Conservation (phyloP, 495 filamentous ascomycete genomes). For the Trichoderma parareesei region DNA sequence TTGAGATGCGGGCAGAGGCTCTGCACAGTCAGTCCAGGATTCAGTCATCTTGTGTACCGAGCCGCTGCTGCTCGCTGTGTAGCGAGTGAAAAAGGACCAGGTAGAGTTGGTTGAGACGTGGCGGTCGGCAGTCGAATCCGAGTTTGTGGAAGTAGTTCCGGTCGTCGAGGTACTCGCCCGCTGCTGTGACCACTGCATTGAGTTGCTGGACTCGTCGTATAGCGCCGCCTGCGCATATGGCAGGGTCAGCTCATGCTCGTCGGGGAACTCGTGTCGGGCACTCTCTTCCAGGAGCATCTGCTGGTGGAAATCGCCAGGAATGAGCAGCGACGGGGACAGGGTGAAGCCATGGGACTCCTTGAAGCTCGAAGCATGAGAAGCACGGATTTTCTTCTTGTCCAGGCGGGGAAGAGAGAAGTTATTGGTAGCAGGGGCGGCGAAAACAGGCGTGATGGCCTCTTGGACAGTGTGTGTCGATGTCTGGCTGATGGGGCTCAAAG, state of each 20-base stretch:
- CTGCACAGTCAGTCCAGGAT: background rate
- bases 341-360: conserved; percentile 48
- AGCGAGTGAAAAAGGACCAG: conserved; percentile 34
- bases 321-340: conserved; percentile 46
- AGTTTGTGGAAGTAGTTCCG: conserved; percentile 13
- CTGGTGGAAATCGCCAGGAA: conserved; percentile 42
- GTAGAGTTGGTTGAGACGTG: conserved; percentile 37
- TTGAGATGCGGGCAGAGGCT: conserved; percentile 1
- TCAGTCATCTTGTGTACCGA: conserved; percentile 10
- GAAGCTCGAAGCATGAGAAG: conserved; percentile 42
- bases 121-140: conserved; percentile 28
- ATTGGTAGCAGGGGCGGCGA: conserved; percentile 28
- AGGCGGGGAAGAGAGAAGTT: conserved; percentile 12
- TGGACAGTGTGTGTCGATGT: conserved; percentile 31
- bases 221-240: conserved; percentile 21
- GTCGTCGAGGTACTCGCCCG: conserved; percentile 11
- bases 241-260: conserved; percentile 26
- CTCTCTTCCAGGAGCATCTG: conserved; percentile 35
- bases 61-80: conserved; percentile 30
- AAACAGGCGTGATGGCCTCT: conserved; percentile 31
- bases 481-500: conserved; percentile 20
- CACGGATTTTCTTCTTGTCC: conserved; percentile 13
- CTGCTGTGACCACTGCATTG: conserved; percentile 7
- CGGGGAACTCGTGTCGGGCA: conserved; percentile 22
- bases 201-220: background rate